Percentiles rank a stretch among this genome's conserved stretches.
phyloP scores from a whole-genome alignment of 768 basidiomycete genomes.

The Lepiota venenata region DNA sequence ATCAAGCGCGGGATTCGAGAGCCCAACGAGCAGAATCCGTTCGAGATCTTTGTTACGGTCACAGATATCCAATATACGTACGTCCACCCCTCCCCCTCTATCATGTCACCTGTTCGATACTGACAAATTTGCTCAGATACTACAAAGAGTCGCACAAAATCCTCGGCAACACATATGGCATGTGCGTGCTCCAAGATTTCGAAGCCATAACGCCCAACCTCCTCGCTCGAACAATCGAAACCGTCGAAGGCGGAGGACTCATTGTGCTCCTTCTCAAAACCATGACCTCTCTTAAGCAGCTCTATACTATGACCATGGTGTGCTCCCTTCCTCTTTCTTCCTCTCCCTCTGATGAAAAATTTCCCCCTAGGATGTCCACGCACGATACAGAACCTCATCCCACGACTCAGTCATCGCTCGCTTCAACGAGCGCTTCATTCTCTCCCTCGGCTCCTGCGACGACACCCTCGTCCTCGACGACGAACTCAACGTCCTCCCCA shows the following conservation, averaged over 20 bases:
- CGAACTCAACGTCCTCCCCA: constrained; percentile 95
- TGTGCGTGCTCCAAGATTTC: constrained; percentile 96
- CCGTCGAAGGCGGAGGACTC: constrained; percentile 92
- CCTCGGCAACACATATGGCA: constrained; percentile 95
- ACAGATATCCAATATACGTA: constrained; percentile 98
- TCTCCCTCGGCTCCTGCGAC: constrained; percentile 90
- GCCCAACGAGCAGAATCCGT: constrained; percentile 93
- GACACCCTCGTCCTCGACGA: constrained; percentile 96
- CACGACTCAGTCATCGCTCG: constrained; percentile 88
- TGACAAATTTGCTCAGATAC: constrained; percentile 47
- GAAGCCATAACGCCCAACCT: constrained; percentile 98
- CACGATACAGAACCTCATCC: constrained; percentile 88
- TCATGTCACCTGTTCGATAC: background rate
- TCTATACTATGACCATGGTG: constrained; percentile 89
- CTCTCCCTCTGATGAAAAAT: background rate
- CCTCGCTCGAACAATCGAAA: constrained; percentile 95
- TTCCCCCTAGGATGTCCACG: constrained; percentile 84
- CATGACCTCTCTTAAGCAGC: constrained; percentile 87
- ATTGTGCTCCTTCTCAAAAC: constrained; percentile 91
- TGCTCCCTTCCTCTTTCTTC: constrained; percentile 12
- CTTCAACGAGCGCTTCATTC: constrained; percentile 98
- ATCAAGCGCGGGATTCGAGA: constrained; percentile 93
- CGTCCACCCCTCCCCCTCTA: constrained; percentile 25
- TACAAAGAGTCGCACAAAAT: constrained; percentile 98
- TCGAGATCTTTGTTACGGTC: constrained; percentile 98